phyloP scores from a whole-genome alignment of 1,284 basidiomycete genomes.

The Cutaneotrichosporon cutaneum region DNA sequence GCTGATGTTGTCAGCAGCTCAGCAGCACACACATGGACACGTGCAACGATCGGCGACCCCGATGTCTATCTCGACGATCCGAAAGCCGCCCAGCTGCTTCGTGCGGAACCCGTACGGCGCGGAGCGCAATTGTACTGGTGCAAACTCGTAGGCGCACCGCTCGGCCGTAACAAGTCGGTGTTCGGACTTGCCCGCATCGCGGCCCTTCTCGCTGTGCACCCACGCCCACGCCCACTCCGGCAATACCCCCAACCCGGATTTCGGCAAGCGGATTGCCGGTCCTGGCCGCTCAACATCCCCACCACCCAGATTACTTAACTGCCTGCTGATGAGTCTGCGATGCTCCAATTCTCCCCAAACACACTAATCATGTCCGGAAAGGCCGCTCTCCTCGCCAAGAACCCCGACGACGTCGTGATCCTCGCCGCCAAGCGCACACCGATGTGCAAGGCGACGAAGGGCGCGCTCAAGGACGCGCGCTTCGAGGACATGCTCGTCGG shows the following conservation, averaged over 20 bases:
- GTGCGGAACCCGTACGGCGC: too few relatives aligned
- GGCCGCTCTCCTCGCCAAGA: conserved; percentile 19
- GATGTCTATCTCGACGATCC: too few relatives aligned
- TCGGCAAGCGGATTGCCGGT: neutral
- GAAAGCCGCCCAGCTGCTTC: too few relatives aligned
- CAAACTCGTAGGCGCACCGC: neutral
- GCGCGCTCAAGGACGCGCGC: conserved; percentile 82
- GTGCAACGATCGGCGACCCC: too few relatives aligned
- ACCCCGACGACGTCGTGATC: conserved; percentile 29
- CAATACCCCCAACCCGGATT: neutral
- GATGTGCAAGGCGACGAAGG: conserved; percentile 66
- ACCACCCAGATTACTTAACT: neutral
- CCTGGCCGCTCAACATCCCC: neutral
- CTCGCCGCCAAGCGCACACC: conserved; percentile 27
- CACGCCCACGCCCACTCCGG: neutral
- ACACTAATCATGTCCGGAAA: conserved; percentile 19
- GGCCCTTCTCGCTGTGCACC: neutral
- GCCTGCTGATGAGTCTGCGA: neutral
- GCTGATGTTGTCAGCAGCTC: too few relatives aligned
- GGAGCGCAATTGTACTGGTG: too few relatives aligned
- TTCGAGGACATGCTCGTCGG: conserved; percentile 80
- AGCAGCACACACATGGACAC: too few relatives aligned
- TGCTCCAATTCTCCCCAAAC: neutral
- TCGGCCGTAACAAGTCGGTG: neutral
- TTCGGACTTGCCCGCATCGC: neutral